A percentile compares a stretch with the other conserved stretches of the same genome.
Conservation (phyloP, 148 eudicot species). For the Camellia granthamiana region DNA sequence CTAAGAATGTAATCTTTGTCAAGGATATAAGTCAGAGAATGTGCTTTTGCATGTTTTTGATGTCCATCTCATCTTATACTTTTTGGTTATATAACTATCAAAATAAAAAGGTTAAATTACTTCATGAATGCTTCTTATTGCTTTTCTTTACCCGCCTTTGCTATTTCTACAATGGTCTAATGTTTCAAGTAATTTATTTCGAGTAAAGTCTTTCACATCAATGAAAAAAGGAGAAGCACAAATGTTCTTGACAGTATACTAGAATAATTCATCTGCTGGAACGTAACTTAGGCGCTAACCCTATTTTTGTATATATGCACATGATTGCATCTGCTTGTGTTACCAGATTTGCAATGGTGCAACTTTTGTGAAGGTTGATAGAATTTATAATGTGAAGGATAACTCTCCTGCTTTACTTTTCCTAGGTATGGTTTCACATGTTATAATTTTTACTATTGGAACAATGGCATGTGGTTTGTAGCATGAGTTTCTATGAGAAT, state of each 20-base stretch:
- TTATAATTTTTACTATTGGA: neutral
- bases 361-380: conserved; percentile 85
- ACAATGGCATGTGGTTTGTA: neutral
- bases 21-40: neutral
- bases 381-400: conserved; percentile 62
- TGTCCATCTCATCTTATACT: neutral
- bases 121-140: neutral
- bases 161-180: neutral
- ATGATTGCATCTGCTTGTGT: conserved; percentile 22
- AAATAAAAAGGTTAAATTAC: too few species aligned
- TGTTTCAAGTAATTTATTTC: neutral
- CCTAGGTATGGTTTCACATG: conserved; percentile 47
- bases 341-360: conserved; percentile 81
- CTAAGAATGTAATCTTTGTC: too few species aligned
- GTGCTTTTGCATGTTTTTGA: neutral
- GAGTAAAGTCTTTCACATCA: neutral
- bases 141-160: neutral
- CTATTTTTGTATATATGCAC: conserved; percentile 12
- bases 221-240: neutral
- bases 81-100: neutral
- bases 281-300: neutral
- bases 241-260: neutral
- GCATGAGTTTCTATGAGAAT: neutral
- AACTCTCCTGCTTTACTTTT: conserved; percentile 87
- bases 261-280: neutral